Evolutionary conservation across 495 filamentous ascomycete species (phyloP).

Genomic region (Xylaria longipes): DNA sequence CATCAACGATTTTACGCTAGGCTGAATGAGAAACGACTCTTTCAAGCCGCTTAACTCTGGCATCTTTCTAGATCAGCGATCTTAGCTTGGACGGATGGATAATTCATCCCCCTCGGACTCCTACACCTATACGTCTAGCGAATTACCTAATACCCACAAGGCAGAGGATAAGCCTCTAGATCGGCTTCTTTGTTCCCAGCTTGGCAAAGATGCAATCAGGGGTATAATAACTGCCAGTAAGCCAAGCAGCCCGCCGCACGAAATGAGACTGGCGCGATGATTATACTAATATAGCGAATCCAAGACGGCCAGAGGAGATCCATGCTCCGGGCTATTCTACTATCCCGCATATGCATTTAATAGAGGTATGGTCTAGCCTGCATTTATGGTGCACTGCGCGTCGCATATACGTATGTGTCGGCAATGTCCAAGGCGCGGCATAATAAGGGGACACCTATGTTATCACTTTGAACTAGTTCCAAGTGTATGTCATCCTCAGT

Average conservation of each 20-base stretch:
- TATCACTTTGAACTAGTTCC: not conserved
- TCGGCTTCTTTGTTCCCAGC: too few species aligned
- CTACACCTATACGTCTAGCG: not conserved
- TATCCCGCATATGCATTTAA: conserved; percentile 12
- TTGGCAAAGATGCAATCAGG: too few species aligned
- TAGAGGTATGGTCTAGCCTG: too few species aligned
- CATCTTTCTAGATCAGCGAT: not conserved
- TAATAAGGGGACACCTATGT: not conserved
- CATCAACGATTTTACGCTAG: not conserved
- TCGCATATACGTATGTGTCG: not conserved
- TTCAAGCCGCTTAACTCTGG: not conserved
- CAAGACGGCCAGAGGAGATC: too few species aligned
- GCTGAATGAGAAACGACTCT: not conserved
- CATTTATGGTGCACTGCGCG: not conserved
- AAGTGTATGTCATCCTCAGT: too few species aligned
- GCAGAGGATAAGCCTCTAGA: not conserved
- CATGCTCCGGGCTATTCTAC: not conserved
- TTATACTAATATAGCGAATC: too few species aligned
- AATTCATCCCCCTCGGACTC: not conserved
- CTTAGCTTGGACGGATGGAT: not conserved
- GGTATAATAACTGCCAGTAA: not conserved
- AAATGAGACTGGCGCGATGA: too few species aligned
- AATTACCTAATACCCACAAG: not conserved
- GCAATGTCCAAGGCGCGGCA: not conserved
- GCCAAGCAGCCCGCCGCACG: too few species aligned